Evolutionary conservation across 169 alveolate species (phyloP).

Genomic region (Amoebophrya sp.): DNA sequence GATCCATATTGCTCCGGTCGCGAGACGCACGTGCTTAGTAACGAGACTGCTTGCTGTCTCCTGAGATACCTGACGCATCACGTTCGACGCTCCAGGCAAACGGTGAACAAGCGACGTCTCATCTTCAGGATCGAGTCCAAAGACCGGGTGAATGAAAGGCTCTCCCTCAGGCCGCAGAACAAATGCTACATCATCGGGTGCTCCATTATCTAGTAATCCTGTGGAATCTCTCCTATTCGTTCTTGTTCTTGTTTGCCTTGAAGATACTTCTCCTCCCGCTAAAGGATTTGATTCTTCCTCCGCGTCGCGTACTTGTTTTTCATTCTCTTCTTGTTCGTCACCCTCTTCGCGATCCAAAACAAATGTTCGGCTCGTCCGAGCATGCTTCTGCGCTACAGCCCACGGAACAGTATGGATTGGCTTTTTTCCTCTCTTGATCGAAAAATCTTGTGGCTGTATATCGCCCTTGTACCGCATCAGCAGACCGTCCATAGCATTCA

Average conservation of each 20-base stretch:
- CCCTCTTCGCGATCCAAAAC: too few species aligned
- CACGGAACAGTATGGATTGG: not conserved
- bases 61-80: too few species aligned
- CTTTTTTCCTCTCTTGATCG: not conserved
- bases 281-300: not conserved
- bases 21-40: too few species aligned
- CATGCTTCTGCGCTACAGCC: not conserved
- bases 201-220: too few species aligned
- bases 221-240: not conserved
- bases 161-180: not conserved
- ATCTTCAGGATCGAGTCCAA: too few species aligned
- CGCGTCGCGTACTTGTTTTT: not conserved
- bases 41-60: too few species aligned
- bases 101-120: too few species aligned
- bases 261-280: not conserved
- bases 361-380: not conserved
- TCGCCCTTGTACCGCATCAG: not conserved
- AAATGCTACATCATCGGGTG: too few species aligned
- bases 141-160: not conserved
- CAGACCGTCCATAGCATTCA: not conserved
- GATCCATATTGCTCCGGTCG: too few species aligned
- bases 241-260: not conserved
- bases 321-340: too few species aligned
- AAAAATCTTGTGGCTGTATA: not conserved
- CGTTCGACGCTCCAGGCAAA: too few species aligned